A percentile compares a stretch with the other conserved stretches of the same genome.
Conservation (phyloP, 768 basidiomycete genomes). For the Dentipellis sp. region DNA sequence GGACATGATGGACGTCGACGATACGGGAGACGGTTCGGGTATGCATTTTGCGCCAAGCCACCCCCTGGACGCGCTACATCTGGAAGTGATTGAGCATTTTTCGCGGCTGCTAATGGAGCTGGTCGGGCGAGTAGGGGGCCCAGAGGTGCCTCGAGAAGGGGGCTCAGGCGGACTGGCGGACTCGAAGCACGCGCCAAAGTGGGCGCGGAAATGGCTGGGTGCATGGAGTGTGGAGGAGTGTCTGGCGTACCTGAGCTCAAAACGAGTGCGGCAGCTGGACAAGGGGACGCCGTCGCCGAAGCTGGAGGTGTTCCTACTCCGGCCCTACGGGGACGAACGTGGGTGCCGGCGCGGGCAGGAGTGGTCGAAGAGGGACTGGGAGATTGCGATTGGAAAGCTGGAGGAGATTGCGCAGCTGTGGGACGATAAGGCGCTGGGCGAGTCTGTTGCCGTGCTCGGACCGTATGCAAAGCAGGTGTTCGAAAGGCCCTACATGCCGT, state of each 20-base stretch:
- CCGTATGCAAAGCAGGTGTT: conserved; percentile 43
- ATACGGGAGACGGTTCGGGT: conserved; percentile 45
- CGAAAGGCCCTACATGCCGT: conserved; percentile 31
- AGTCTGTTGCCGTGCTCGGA: conserved; percentile 39
- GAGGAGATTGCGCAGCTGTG: conserved; percentile 39
- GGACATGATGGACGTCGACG: conserved; percentile 53
- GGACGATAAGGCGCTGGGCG: conserved; percentile 41
- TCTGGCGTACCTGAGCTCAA: conserved; percentile 44
- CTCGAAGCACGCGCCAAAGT: conserved; percentile 52
- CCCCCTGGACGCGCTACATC: conserved; percentile 56
- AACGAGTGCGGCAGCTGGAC: conserved; percentile 20
- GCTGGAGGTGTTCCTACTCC: conserved; percentile 19
- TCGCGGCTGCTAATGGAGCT: conserved; percentile 49
- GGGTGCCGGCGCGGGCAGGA: conserved; percentile 66
- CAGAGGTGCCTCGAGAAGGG: conserved; percentile 25
- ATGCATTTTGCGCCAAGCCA: conserved; percentile 35
- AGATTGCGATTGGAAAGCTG: conserved; percentile 38
- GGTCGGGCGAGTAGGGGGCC: conserved; percentile 43
- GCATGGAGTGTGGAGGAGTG: conserved; percentile 50
- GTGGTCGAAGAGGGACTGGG: conserved; percentile 67
- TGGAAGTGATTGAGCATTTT: conserved; percentile 64
- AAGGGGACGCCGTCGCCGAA: conserved; percentile 1
- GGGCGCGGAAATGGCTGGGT: conserved; percentile 30
- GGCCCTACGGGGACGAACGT: conserved; percentile 35
- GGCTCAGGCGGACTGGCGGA: conserved; percentile 23